Conservation (phyloP, 73 alveolate species). For the Blepharisma japonicum region DNA sequence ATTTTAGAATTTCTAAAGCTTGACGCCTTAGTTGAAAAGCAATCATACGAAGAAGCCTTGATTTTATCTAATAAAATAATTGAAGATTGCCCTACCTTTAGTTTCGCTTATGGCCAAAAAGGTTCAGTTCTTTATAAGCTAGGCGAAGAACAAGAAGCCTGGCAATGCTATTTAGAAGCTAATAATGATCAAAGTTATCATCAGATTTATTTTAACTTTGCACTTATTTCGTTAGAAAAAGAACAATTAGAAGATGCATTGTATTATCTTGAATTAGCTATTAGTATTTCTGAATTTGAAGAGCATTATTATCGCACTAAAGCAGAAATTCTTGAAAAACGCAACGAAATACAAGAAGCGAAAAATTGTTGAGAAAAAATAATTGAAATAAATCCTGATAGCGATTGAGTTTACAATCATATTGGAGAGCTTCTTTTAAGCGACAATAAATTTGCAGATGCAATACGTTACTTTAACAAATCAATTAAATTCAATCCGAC, state of each 20-base stretch:
- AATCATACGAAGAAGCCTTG: constrained; percentile 46
- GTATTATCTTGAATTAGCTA: constrained; percentile 22
- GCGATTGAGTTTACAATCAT: constrained; percentile 39
- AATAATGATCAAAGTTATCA: constrained; percentile 36
- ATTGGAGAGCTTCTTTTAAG: constrained; percentile 49
- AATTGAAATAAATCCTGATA: constrained; percentile 44
- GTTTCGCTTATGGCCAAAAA: constrained; percentile 41
- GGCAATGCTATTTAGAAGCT: constrained; percentile 35
- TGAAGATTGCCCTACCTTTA: constrained; percentile 38
- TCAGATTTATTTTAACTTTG: constrained; percentile 34
- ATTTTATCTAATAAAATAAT: constrained; percentile 42
- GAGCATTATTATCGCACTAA: constrained; percentile 28
- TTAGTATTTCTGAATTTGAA: constrained; percentile 12
- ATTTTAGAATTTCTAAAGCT: no score
- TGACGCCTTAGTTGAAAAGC: neutral
- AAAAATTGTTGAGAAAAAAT: constrained; percentile 30
- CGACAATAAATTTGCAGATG: constrained; percentile 39
- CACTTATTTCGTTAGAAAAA: constrained; percentile 31
- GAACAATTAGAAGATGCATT: constrained; percentile 35
- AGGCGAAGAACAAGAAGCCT: constrained; percentile 44
- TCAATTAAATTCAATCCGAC: constrained; percentile 38
- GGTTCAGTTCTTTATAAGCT: constrained; percentile 45
- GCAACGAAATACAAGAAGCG: constrained; percentile 36
- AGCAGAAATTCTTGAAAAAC: constrained; percentile 31
- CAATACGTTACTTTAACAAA: constrained; percentile 35